Percentiles rank a stretch among this genome's conserved stretches.
Evolutionary conservation across 2,329 filamentous ascomycete genomes (phyloP).

Genomic region (Sporothrix euskadiensis): DNA sequence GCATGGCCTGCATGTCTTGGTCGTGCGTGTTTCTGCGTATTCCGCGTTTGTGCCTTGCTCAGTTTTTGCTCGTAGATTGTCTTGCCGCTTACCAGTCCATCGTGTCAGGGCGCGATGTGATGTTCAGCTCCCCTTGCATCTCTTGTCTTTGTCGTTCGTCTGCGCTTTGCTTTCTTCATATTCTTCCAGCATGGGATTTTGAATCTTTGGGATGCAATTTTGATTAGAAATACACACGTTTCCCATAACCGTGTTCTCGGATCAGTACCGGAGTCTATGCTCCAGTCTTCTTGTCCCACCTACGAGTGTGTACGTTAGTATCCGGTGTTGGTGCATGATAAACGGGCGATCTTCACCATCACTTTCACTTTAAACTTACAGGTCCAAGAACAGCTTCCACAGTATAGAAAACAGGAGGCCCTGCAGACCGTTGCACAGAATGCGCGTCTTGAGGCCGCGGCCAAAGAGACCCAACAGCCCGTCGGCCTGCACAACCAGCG

Average conservation of each 20-base stretch:
- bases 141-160: neutral
- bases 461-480: constrained; percentile 48
- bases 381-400: constrained; percentile 51
- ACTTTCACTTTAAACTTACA: constrained; percentile 41
- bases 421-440: constrained; percentile 51
- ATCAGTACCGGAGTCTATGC: neutral
- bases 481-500: constrained; percentile 44
- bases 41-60: neutral
- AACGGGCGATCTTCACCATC: neutral
- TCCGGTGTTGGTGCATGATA: neutral
- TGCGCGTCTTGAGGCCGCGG: constrained; percentile 50
- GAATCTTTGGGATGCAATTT: neutral
- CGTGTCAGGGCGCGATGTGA: constrained; percentile 13
- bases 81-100: neutral
- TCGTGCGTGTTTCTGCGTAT: neutral
- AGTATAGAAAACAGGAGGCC: constrained; percentile 51
- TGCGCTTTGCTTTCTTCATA: neutral
- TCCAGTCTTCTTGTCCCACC: constrained; percentile 25
- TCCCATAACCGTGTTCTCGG: neutral
- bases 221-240: neutral
- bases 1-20: constrained; percentile 12
- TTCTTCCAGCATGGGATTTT: neutral
- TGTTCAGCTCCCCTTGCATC: neutral
- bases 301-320: neutral
- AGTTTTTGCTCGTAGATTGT: neutral